Percentiles rank a stretch among this genome's conserved stretches.
These are phyloP conservation scores for Chytriomyces hyalinus DNA, from an alignment of 192 early-diverging fungal species.

Conservation along the genomic window DNA sequence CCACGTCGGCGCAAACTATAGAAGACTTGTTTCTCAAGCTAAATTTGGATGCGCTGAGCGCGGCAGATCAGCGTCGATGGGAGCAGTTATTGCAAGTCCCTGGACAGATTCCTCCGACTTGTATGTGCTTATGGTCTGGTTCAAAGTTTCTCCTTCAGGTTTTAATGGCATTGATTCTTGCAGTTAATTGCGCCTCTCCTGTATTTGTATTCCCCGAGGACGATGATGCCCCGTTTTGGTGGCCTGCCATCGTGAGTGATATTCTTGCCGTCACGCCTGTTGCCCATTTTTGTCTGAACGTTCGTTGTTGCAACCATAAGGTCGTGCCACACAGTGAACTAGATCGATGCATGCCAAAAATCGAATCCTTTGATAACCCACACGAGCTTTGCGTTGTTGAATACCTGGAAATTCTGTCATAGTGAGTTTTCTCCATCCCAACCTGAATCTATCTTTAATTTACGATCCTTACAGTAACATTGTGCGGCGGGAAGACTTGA, in stretches of 20 bases:
- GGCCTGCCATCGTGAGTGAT: slow-evolving; percentile 48
- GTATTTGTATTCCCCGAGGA: slow-evolving; percentile 49
- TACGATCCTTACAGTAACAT: slow-evolving; percentile 24
- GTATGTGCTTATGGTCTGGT: neutral
- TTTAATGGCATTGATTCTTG: slow-evolving; percentile 3
- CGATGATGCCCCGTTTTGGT: slow-evolving; percentile 39
- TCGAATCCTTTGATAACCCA: slow-evolving; percentile 15
- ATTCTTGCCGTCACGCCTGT: neutral
- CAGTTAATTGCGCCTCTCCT: slow-evolving; percentile 17
- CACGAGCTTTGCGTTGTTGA: slow-evolving; percentile 36
- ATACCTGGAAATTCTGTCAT: slow-evolving; percentile 40
- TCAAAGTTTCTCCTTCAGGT: neutral
- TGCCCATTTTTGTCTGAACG: neutral
- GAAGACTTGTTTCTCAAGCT: slow-evolving; percentile 26
- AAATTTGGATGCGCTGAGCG: slow-evolving; percentile 1
- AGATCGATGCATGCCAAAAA: slow-evolving; percentile 37
- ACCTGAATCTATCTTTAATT: no score
- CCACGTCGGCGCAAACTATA: slow-evolving; percentile 9
- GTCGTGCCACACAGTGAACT: slow-evolving; percentile 38
- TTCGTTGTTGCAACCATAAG: slow-evolving; percentile 4
- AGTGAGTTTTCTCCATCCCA: neutral
- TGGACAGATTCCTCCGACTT: slow-evolving; percentile 23
- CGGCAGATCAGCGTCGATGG: slow-evolving; percentile 28
- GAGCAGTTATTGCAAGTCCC: slow-evolving; percentile 21
- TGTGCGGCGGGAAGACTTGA: slow-evolving; percentile 33